phyloP scores from a whole-genome alignment of 768 basidiomycete species.

The Suillus weaverae region DNA sequence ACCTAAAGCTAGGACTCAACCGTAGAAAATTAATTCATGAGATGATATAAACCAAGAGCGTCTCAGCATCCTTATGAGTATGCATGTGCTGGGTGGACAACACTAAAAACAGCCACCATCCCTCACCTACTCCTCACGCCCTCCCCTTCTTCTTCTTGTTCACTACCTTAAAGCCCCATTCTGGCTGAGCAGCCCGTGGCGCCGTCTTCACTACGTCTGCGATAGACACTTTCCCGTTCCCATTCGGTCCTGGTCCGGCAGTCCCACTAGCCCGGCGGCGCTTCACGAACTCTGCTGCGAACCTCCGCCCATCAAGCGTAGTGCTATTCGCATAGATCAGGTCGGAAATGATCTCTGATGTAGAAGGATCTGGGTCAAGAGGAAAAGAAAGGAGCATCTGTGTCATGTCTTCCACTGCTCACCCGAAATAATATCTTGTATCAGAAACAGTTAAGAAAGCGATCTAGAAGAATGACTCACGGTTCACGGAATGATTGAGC shows the following conservation, averaged over 20 bases:
- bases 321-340: slow-evolving; percentile 93
- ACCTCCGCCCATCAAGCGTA: slow-evolving; percentile 92
- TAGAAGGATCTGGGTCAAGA: slow-evolving; percentile 79
- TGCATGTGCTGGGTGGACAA: neutral
- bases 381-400: slow-evolving; percentile 95
- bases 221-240: slow-evolving; percentile 64
- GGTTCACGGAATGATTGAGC: slow-evolving; percentile 52
- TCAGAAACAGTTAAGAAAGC: neutral
- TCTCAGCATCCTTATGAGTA: neutral
- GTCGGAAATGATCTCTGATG: slow-evolving; percentile 91
- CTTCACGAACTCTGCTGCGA: slow-evolving; percentile 87
- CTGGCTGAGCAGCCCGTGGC: slow-evolving; percentile 71
- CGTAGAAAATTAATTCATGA: neutral
- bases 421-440: neutral
- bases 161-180: slow-evolving; percentile 92
- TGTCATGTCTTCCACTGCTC: slow-evolving; percentile 90
- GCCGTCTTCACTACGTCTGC: slow-evolving; percentile 90
- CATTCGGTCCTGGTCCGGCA: slow-evolving; percentile 30
- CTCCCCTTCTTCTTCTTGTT: slow-evolving; percentile 93
- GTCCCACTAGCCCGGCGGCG: slow-evolving; percentile 82
- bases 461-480: slow-evolving; percentile 36
- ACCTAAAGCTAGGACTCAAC: neutral
- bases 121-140: slow-evolving; percentile 34
- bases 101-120: neutral
- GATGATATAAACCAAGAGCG: slow-evolving; percentile 2